Evolutionary conservation across 768 basidiomycete species (phyloP).

Genomic region (Lanmaoa pseudosensibilis): DNA sequence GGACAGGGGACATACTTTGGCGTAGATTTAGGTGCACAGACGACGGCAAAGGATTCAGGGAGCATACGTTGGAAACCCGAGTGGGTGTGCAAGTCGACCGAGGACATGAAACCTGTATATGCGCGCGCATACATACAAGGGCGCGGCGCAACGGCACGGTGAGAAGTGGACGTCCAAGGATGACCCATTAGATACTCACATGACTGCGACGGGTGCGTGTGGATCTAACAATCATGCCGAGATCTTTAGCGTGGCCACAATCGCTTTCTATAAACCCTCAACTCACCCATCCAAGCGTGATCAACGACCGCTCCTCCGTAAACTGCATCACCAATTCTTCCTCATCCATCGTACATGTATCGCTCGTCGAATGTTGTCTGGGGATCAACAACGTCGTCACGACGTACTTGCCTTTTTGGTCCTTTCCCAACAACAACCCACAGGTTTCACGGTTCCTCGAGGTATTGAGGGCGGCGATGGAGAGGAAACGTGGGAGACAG

Average conservation of each 20-base stretch:
- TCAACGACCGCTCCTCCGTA: conserved; percentile 75
- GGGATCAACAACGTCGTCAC: conserved; percentile 87
- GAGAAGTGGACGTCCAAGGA: not conserved
- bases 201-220: conserved; percentile 88
- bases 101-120: conserved; percentile 84
- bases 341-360: conserved; percentile 92
- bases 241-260: not conserved
- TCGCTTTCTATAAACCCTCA: not conserved
- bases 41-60: conserved; percentile 89
- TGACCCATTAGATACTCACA: conserved; percentile 45
- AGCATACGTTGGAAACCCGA: conserved; percentile 87
- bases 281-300: conserved; percentile 90
- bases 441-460: conserved; percentile 81
- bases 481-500: conserved; percentile 72
- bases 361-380: conserved; percentile 83
- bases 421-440: conserved; percentile 77
- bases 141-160: not conserved
- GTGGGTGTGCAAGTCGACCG: conserved; percentile 90
- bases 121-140: not conserved
- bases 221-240: conserved; percentile 55
- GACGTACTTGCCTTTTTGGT: conserved; percentile 54
- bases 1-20: conserved; percentile 56
- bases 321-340: conserved; percentile 86
- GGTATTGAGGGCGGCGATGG: conserved; percentile 79
- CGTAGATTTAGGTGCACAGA: conserved; percentile 78